Evolutionary conservation across 2,329 filamentous ascomycete genomes (phyloP).

Genomic region (Fusarium anguioides): DNA sequence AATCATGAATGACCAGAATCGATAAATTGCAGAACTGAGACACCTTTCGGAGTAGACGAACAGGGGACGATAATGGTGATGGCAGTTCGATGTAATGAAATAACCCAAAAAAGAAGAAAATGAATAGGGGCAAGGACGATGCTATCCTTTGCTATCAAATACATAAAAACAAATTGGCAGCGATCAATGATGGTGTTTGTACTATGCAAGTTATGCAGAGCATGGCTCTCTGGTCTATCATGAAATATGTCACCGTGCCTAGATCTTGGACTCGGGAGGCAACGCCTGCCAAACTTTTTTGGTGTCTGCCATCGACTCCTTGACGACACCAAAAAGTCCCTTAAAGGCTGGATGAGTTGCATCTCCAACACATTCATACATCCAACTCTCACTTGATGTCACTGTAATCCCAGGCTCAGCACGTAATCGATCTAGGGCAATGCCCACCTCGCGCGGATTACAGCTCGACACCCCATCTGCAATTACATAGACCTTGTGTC

Average conservation of each 20-base stretch:
- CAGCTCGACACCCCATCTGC: conserved; percentile 91
- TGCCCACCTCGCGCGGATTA: conserved; percentile 81
- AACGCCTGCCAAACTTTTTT: conserved; percentile 74
- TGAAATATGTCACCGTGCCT: conserved; percentile 6
- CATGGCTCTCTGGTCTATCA: not conserved
- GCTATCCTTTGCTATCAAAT: not conserved
- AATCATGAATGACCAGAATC: conserved; percentile 8
- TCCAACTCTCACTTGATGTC: conserved; percentile 87
- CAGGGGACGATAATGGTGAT: conserved; percentile 22
- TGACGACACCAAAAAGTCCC: conserved; percentile 79
- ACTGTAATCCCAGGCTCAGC: conserved; percentile 77
- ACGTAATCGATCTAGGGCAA: conserved; percentile 82
- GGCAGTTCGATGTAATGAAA: conserved; percentile 30
- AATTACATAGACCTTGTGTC: conserved; percentile 86
- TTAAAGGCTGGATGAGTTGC: conserved; percentile 79
- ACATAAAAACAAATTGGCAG: conserved; percentile 13
- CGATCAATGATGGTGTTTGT: not conserved
- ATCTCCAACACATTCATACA: conserved; percentile 92
- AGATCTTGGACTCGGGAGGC: conserved; percentile 67
- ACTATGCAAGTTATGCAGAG: not conserved
- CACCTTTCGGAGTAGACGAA: conserved; percentile 11
- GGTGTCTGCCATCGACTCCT: conserved; percentile 78
- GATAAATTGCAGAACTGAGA: conserved; percentile 35
- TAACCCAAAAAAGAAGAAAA: conserved; percentile 1
- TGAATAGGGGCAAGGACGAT: conserved; percentile 5